Evolutionary conservation across 345 rosid species (phyloP), one percentile per base, ranked within the genome.

Genomic region (Lenwebbia sp.): DNA sequence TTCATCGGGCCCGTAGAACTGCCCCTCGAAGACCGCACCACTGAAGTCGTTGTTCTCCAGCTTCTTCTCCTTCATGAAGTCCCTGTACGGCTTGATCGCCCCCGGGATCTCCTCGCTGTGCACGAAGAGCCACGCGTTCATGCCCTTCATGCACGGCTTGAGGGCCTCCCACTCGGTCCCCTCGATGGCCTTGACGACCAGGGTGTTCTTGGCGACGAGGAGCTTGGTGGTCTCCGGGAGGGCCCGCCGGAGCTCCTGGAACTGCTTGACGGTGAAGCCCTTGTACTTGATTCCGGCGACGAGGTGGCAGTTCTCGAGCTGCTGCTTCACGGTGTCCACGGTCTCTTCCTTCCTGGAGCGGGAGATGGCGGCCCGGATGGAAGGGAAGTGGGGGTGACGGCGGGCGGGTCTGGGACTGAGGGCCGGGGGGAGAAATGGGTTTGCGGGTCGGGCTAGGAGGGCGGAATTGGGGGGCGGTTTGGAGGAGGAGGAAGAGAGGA

Each of bases 101-200:
- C 93, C 92, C 2, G 98, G 99, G 55, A 97, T 95, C 86, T 96
- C 99, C 86, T 97, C 99, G 13, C 88, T 91, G 84, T 95, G 99
- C 14, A 96, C 99, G 70, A 97, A 97, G 41, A 96, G 94, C 98
- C 98, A 97, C 49, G 93, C 99, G 57, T 96, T 96, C 99, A 96
- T 97, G 15, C 99, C 99, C 82, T 87, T 95, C 99, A 97, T 97
- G 86, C 99, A 97, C 8, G 99, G 98, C 90, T 94, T 92, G 53
- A 97, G 89, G 58, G 91, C 95, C 86, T 94, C 96, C 96, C 96
- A 96, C 8, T 88, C 91, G 15, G 99, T 97, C 19, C 98, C 99
- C 85, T 96, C 98, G 52, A 97, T 91, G 54, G 99, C 99, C 75
- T 97, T 97, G 84, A 85, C 89, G 54, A 97, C 99, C 23, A 97